phyloP scores from a whole-genome alignment of 2,329 filamentous ascomycete species.

The Talaromyces albobiverticillius region DNA sequence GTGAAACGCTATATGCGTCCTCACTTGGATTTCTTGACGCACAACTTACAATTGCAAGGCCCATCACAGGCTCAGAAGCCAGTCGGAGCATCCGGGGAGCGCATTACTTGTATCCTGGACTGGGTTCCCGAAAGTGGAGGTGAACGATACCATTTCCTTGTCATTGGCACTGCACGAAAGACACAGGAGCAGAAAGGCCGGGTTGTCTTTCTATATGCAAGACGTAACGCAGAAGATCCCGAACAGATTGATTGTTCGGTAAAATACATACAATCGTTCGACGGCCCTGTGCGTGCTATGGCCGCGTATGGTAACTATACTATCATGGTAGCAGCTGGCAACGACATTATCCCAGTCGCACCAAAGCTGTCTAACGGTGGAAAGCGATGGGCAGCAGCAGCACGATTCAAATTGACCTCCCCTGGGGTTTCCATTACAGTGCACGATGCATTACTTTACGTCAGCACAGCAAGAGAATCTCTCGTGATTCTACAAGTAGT shows the following conservation, averaged over 20 bases:
- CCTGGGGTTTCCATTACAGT: conserved; percentile 51
- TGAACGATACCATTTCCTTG: conserved; percentile 39
- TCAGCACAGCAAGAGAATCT: conserved; percentile 55
- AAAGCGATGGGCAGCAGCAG: conserved; percentile 40
- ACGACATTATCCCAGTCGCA: conserved; percentile 41
- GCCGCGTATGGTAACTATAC: conserved; percentile 46
- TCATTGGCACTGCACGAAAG: conserved; percentile 37
- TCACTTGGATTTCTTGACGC: conserved; percentile 37
- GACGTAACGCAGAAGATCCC: conserved; percentile 23
- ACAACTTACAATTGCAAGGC: not conserved
- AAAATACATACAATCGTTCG: conserved; percentile 35
- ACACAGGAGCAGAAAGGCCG: conserved; percentile 30
- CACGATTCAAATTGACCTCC: conserved; percentile 44
- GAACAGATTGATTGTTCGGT: conserved; percentile 31
- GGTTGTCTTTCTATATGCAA: conserved; percentile 37
- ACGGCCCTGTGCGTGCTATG: conserved; percentile 53
- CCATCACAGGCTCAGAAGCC: conserved; percentile 23
- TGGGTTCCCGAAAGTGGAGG: conserved; percentile 36
- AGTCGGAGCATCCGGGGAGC: conserved; percentile 37
- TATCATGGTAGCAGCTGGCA: conserved; percentile 46
- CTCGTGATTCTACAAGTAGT: conserved; percentile 47
- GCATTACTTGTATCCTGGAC: conserved; percentile 40
- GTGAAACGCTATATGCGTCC: conserved; percentile 32
- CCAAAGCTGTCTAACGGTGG: conserved; percentile 36
- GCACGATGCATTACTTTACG: conserved; percentile 46